phyloP scores from a whole-genome alignment of 352 stramenopile genomes.

The Aphanomyces astaci region DNA sequence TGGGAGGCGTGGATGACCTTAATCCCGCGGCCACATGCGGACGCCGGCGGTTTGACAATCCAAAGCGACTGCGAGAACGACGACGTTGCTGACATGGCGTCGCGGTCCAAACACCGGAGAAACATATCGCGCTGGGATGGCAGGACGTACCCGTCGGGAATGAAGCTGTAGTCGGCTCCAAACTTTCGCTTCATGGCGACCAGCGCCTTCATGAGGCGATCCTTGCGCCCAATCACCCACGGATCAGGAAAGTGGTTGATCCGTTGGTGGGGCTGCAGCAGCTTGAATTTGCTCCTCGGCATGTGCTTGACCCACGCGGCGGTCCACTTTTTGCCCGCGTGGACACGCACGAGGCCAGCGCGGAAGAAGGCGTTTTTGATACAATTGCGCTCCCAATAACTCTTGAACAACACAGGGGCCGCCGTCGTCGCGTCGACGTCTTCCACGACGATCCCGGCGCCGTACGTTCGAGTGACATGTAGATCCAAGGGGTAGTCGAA shows the following conservation, averaged over 20 bases:
- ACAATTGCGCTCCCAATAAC: slow-evolving; percentile 88
- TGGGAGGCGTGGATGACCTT: slow-evolving; percentile 40
- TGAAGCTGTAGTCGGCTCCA: slow-evolving; percentile 59
- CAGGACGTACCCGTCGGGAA: slow-evolving; percentile 78
- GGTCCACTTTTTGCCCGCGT: slow-evolving; percentile 39
- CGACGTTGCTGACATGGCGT: neutral
- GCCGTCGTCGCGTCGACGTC: slow-evolving; percentile 34
- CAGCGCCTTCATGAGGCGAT: slow-evolving; percentile 78
- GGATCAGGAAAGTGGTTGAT: slow-evolving; percentile 88
- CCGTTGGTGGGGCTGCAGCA: slow-evolving; percentile 53
- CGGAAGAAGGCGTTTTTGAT: slow-evolving; percentile 86
- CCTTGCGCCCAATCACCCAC: slow-evolving; percentile 87
- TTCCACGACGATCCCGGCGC: slow-evolving; percentile 27
- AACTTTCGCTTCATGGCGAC: slow-evolving; percentile 47
- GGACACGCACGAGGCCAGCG: slow-evolving; percentile 57
- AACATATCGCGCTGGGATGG: slow-evolving; percentile 62
- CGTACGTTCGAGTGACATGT: slow-evolving; percentile 38
- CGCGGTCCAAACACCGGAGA: slow-evolving; percentile 27
- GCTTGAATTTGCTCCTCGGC: slow-evolving; percentile 45
- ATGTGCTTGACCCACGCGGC: slow-evolving; percentile 68
- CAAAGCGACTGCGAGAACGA: slow-evolving; percentile 37
- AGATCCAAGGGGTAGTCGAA: slow-evolving; percentile 85
- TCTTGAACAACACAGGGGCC: slow-evolving; percentile 58
- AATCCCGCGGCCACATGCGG: slow-evolving; percentile 82
- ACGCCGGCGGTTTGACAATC: slow-evolving; percentile 85